Conservation (phyloP, 345 rosid species). For the Trapa incisa region DNA sequence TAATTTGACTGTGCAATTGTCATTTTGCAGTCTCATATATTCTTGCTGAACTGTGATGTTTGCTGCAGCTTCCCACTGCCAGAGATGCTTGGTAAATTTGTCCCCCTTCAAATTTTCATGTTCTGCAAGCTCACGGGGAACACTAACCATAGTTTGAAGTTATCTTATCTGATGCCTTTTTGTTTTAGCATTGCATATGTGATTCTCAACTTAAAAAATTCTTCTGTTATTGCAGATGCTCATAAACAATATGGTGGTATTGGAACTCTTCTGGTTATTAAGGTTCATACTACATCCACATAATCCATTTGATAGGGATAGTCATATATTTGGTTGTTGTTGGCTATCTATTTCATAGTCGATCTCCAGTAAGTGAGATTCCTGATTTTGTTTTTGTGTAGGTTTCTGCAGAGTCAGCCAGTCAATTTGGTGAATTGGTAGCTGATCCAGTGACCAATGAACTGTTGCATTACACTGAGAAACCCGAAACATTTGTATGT, state of each 20-base stretch:
- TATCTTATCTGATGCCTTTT: neutral
- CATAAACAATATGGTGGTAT: constrained; percentile 67
- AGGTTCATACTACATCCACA: constrained; percentile 31
- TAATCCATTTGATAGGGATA: neutral
- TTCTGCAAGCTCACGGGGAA: neutral
- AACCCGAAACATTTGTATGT: constrained; percentile 94
- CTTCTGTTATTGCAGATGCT: constrained; percentile 42
- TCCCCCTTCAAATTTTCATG: neutral
- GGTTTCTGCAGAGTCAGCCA: constrained; percentile 92
- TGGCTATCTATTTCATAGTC: neutral
- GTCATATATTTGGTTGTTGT: neutral
- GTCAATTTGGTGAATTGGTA: constrained; percentile 84
- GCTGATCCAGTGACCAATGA: constrained; percentile 87
- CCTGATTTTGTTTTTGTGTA: constrained; percentile 7
- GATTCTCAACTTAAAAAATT: constrained; percentile 5
- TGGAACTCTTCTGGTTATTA: constrained; percentile 79
- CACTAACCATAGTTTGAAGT: neutral
- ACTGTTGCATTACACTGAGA: constrained; percentile 87
- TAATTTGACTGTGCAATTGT: neutral
- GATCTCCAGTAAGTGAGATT: neutral
- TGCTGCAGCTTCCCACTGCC: constrained; percentile 92
- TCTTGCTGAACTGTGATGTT: constrained; percentile 87
- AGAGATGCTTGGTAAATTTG: constrained; percentile 62
- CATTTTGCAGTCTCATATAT: constrained; percentile 66
- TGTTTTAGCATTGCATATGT: constrained; percentile 4